A percentile compares a stretch with the other conserved stretches of the same genome.
Evolutionary conservation across 768 basidiomycete genomes (phyloP).

Genomic region (Russula abietina): DNA sequence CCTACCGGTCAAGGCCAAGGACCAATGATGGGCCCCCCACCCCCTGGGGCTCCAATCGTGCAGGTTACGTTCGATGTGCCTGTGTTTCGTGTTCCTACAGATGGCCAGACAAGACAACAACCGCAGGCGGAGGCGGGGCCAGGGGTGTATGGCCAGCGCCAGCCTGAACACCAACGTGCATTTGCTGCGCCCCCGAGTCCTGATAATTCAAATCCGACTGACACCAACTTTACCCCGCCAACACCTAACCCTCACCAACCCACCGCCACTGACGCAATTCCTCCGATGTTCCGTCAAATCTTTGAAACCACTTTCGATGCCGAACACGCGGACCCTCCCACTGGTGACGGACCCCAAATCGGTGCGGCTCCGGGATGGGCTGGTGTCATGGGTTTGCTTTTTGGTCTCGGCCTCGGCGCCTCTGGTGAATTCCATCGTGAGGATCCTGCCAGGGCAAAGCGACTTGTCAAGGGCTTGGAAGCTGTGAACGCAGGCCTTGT

Average conservation of each 20-base stretch:
- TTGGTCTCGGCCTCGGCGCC: slow-evolving; percentile 15
- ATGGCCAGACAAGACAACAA: slow-evolving; percentile 2
- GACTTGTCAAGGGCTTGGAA: slow-evolving; percentile 57
- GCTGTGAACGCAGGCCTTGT: slow-evolving; percentile 62
- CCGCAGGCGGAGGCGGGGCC: background rate
- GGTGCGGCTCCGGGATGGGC: slow-evolving; percentile 16
- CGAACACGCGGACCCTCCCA: background rate
- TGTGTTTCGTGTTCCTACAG: slow-evolving; percentile 16
- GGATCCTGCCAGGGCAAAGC: slow-evolving; percentile 62
- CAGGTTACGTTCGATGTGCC: slow-evolving; percentile 19
- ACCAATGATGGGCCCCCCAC: background rate
- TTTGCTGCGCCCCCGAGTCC: background rate
- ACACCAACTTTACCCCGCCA: slow-evolving; percentile 1
- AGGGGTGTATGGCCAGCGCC: background rate
- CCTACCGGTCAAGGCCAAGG: slow-evolving; percentile 8
- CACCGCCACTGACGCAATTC: background rate
- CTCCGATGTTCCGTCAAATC: slow-evolving; percentile 8
- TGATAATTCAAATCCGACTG: background rate
- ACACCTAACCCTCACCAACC: slow-evolving; percentile 8
- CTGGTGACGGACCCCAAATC: slow-evolving; percentile 4
- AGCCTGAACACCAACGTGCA: background rate
- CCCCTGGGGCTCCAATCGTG: slow-evolving; percentile 7
- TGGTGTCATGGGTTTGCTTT: slow-evolving; percentile 18
- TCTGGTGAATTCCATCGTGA: slow-evolving; percentile 40
- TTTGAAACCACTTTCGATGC: slow-evolving; percentile 10